Base-by-base conservation (phyloP, 331 rosid genomes). In the Quercus tomentella region DNA sequence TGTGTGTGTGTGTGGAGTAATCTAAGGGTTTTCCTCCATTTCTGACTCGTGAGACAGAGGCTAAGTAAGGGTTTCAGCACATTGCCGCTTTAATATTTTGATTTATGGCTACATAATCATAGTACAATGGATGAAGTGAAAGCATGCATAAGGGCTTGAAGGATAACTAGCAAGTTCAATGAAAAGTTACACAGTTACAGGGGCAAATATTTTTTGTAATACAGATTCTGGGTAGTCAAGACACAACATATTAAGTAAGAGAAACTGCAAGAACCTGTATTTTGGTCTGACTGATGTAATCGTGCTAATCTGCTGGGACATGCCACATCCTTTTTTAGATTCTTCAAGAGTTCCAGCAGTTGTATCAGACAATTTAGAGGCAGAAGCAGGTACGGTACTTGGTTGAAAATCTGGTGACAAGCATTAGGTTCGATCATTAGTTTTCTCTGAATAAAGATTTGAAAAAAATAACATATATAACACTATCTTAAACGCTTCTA, bases 251-350 rank as follows among this genome's bases (percentile, higher is more conserved):
- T 68, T 2, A 65, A 15, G 68, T 58, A 49, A 25, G 56, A 31
- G 67, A 74, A 63, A 22, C 12, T 49, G 49, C 17, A 65, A n/a
- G 12, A 18, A 89, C 93, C 91, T 89, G 87, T 85, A 87, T 83
- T 84, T 89, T 85, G 93, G 84, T 66, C 57, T 83, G 73, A 2
- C 45, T 49, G 79, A 23, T 16, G 75, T 63, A 70, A 58, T 71
- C 31, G 74, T 80, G 73, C 41, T 75, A 16, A 43, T 70, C 66
- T 49, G 35, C 69, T 77, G 80, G 33, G 81, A 25, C 12, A 52
- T 56, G 22, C n/a, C 25, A 67, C 70, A 54, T 61, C 74, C 70
- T 77, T 16, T 70, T 75, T 69, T 76, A 75, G 77, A 63, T 77
- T 83, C 87, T 77, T 73, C 84, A 41, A 70, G 62, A 28, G 69